Percentiles rank a stretch among this genome's conserved stretches.
phyloP scores from a whole-genome alignment of 179 eudicot species.

The Amaranthus tricolor region DNA sequence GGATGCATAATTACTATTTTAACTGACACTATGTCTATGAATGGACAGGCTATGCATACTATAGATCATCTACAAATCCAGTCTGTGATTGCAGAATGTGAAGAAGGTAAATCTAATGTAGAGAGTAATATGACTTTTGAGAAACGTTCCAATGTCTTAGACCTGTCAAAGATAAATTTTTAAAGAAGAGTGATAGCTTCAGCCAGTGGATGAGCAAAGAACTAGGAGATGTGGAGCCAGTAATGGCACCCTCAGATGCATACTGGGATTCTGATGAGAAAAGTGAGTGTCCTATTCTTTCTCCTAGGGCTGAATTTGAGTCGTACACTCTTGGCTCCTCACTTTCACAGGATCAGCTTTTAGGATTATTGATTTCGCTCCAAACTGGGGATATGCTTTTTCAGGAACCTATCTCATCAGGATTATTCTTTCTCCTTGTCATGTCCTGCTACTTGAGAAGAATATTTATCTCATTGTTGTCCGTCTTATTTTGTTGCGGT shows the following conservation, averaged over 20 bases:
- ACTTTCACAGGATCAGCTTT: slow-evolving; percentile 67
- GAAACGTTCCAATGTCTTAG: slow-evolving; percentile 35
- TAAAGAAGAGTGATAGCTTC: slow-evolving; percentile 79
- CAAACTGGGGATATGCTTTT: slow-evolving; percentile 66
- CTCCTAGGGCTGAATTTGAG: slow-evolving; percentile 39
- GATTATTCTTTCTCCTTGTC: too few species aligned
- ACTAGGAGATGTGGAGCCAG: slow-evolving; percentile 57
- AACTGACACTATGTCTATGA: slow-evolving; percentile 16
- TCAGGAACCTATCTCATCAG: too few species aligned
- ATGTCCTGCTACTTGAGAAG: too few species aligned
- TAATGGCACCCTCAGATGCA: slow-evolving; percentile 40
- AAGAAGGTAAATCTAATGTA: slow-evolving; percentile 25
- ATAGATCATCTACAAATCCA: slow-evolving; percentile 29
- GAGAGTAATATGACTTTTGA: slow-evolving; percentile 27
- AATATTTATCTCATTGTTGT: too few species aligned
- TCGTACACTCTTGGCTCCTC: slow-evolving; percentile 56
- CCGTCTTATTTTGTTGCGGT: slow-evolving; percentile 6
- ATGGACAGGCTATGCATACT: slow-evolving; percentile 24
- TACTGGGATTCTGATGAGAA: slow-evolving; percentile 62
- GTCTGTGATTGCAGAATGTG: slow-evolving; percentile 21
- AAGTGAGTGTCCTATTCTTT: slow-evolving; percentile 43
- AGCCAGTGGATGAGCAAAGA: slow-evolving; percentile 79
- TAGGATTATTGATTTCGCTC: slow-evolving; percentile 71
- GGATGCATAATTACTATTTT: slow-evolving; percentile 22
- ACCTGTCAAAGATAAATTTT: slow-evolving; percentile 32